Conservation (phyloP, 1,284 basidiomycete genomes). For the Sphaerobolus stellatus region DNA sequence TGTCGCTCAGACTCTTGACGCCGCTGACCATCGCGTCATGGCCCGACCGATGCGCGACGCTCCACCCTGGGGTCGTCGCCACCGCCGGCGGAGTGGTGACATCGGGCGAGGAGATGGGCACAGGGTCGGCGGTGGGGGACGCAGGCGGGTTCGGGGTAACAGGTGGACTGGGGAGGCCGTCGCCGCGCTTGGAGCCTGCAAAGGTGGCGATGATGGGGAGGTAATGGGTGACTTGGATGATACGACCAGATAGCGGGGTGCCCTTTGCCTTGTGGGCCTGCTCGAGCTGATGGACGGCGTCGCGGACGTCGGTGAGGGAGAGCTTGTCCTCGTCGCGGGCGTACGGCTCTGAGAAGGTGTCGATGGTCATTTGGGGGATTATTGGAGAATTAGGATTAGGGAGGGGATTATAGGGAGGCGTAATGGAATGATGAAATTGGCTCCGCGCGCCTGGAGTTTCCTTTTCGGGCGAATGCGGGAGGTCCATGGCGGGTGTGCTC, state of each 20-base stretch:
- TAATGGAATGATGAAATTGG: slow-evolving; percentile 1
- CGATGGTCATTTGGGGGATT: slow-evolving; percentile 2
- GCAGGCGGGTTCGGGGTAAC: slow-evolving; percentile 44
- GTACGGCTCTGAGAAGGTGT: slow-evolving; percentile 14
- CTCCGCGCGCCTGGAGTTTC: background rate
- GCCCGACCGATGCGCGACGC: slow-evolving; percentile 78
- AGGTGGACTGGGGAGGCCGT: slow-evolving; percentile 65
- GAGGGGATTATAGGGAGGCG: background rate
- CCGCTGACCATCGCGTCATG: slow-evolving; percentile 96
- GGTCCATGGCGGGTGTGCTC: too few species aligned
- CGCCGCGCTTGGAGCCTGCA: slow-evolving; percentile 36
- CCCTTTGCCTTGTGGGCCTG: slow-evolving; percentile 65
- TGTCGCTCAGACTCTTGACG: slow-evolving; percentile 78
- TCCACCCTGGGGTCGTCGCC: slow-evolving; percentile 51
- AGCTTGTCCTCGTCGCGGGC: slow-evolving; percentile 6
- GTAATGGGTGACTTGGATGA: slow-evolving; percentile 86
- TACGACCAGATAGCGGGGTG: slow-evolving; percentile 75
- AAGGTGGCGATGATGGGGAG: slow-evolving; percentile 69
- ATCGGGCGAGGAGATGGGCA: slow-evolving; percentile 25
- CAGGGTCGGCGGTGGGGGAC: slow-evolving; percentile 41
- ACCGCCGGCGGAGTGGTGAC: slow-evolving; percentile 13
- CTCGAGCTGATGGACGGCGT: slow-evolving; percentile 56
- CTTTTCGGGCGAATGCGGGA: slow-evolving; percentile 1
- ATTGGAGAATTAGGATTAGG: background rate
- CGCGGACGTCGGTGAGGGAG: slow-evolving; percentile 28